These are phyloP conservation scores for Scheffersomyces insectosa DNA, from an alignment of 1,139 yeast genomes.

Conservation along the genomic window DNA sequence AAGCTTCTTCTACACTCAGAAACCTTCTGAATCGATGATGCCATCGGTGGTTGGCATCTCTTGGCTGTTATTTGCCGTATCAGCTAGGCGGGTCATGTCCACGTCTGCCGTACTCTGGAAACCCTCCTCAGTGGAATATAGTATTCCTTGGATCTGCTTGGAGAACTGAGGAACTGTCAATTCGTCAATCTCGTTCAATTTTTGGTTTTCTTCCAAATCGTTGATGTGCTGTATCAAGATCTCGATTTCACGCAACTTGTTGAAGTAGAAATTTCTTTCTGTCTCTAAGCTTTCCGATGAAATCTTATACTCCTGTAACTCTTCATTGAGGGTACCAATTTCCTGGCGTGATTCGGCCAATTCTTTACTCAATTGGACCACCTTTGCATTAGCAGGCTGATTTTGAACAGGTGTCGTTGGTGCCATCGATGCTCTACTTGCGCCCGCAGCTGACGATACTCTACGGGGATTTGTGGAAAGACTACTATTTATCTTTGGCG, in stretches of 20 bases:
- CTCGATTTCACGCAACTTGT: constrained; percentile 86
- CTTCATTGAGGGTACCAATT: constrained; percentile 45
- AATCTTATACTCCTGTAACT: constrained; percentile 51
- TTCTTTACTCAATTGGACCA: constrained; percentile 10
- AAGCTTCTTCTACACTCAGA: no score
- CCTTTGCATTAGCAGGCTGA: neutral
- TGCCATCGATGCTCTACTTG: constrained; percentile 4
- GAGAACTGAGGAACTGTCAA: constrained; percentile 44
- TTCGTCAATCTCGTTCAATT: constrained; percentile 28
- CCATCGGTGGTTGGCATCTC: no score
- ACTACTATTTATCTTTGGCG: neutral
- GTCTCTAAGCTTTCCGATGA: constrained; percentile 62
- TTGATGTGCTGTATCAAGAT: constrained; percentile 68
- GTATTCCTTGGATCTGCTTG: constrained; percentile 66
- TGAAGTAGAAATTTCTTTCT: constrained; percentile 89
- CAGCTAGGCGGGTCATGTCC: no score
- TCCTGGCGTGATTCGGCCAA: constrained; percentile 20
- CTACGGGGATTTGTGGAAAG: neutral
- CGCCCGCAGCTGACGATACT: neutral
- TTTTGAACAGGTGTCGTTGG: constrained; percentile 4
- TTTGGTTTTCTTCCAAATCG: constrained; percentile 36
- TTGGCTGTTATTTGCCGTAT: no score
- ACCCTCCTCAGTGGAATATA: constrained; percentile 83
- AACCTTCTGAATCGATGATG: no score
- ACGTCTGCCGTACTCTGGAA: constrained; percentile 48